phyloP scores from a whole-genome alignment of 2,329 filamentous ascomycete genomes.

The Dactylonectria macrodidyma region DNA sequence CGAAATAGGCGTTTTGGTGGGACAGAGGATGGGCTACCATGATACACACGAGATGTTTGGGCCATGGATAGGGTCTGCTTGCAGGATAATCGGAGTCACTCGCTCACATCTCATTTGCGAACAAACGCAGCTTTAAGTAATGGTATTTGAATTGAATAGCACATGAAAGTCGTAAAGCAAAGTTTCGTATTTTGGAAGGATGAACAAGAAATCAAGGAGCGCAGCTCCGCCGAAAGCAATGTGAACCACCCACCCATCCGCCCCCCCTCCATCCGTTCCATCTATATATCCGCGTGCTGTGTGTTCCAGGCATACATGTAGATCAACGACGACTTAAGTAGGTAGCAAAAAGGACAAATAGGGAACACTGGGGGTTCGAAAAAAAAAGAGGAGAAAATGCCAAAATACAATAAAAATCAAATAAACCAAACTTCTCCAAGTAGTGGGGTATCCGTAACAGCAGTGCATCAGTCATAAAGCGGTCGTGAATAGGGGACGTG shows the following conservation, averaged over 20 bases:
- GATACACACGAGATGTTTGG: neutral
- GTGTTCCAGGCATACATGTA: neutral
- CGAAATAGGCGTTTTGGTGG: neutral
- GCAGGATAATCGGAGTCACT: slow-evolving; percentile 7
- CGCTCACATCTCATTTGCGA: slow-evolving; percentile 10
- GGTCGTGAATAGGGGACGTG: slow-evolving; percentile 29
- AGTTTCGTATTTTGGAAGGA: slow-evolving; percentile 1
- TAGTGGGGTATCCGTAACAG: slow-evolving; percentile 35
- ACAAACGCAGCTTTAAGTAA: slow-evolving; percentile 10
- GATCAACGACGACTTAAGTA: neutral
- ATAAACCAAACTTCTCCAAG: slow-evolving; percentile 23
- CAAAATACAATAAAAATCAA: slow-evolving; percentile 12
- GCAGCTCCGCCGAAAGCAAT: slow-evolving; percentile 22
- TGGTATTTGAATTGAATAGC: neutral
- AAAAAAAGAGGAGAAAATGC: slow-evolving; percentile 10
- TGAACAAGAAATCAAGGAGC: slow-evolving; percentile 21
- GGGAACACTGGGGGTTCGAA: neutral
- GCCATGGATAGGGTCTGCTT: neutral
- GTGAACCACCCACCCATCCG: neutral
- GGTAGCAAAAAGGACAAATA: neutral
- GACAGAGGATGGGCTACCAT: neutral
- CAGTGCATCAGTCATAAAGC: slow-evolving; percentile 34
- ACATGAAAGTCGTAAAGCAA: slow-evolving; percentile 1
- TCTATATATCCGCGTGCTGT: slow-evolving; percentile 29
- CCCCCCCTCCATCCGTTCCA: slow-evolving; percentile 9